phyloP scores from a whole-genome alignment of 352 stramenopile species.

The Phytophthora chlamydospora region DNA sequence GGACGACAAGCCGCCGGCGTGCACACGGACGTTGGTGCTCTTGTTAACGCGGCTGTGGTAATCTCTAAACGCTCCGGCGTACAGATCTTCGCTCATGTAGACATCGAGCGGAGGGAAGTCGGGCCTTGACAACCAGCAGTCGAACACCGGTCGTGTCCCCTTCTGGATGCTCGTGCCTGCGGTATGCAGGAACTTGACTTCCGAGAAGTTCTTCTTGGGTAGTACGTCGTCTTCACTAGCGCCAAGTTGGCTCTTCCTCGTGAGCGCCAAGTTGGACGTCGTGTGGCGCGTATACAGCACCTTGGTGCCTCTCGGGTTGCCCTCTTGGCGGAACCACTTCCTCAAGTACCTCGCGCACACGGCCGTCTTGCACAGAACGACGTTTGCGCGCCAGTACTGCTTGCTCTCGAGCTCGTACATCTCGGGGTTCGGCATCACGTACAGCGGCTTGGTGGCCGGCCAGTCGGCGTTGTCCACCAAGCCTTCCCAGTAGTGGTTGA shows the following conservation, averaged over 20 bases:
- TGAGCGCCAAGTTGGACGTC: conserved; percentile 46
- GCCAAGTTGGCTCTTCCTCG: conserved; percentile 13
- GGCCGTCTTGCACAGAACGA: conserved; percentile 57
- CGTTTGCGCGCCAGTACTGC: conserved; percentile 49
- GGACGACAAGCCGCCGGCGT: conserved; percentile 33
- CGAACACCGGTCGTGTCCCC: conserved; percentile 42
- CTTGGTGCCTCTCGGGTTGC: conserved; percentile 47
- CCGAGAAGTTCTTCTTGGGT: conserved; percentile 33
- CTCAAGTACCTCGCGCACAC: conserved; percentile 47
- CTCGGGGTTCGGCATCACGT: conserved; percentile 54
- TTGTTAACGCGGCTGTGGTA: conserved; percentile 24
- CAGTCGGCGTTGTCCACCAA: conserved; percentile 28
- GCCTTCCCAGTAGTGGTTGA: conserved; percentile 63
- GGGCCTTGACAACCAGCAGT: conserved; percentile 44
- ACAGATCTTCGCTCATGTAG: conserved; percentile 42
- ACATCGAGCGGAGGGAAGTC: conserved; percentile 51
- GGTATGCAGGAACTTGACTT: conserved; percentile 38
- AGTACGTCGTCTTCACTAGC: neutral
- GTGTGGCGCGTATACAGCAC: conserved; percentile 67
- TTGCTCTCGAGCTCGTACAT: conserved; percentile 54
- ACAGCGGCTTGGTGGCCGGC: conserved; percentile 44
- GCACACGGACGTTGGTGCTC: conserved; percentile 36
- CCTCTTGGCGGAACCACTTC: conserved; percentile 64
- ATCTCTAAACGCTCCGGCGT: conserved; percentile 32
- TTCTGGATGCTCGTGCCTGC: conserved; percentile 42